phyloP scores from a whole-genome alignment of 2,329 filamentous ascomycete species.

The Neopestalotiopsis clavispora region DNA sequence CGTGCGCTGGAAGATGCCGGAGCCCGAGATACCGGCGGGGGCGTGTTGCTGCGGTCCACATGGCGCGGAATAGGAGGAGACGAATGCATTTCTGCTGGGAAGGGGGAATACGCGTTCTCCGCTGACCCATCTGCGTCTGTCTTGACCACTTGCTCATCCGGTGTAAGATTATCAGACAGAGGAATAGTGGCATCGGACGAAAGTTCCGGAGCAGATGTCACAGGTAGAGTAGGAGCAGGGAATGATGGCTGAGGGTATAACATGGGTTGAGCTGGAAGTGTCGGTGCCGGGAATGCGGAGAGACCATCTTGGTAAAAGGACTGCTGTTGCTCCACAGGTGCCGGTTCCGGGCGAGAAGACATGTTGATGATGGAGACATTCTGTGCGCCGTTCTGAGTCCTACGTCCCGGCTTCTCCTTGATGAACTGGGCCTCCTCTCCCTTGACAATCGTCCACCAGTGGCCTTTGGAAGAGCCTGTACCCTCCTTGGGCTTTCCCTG shows the following conservation, averaged over 20 bases:
- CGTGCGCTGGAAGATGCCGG: constrained; percentile 67
- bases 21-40: constrained; percentile 70
- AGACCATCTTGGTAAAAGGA: constrained; percentile 44
- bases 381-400: constrained; percentile 59
- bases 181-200: constrained; percentile 82
- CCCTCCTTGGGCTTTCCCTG: constrained; percentile 89
- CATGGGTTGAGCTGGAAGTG: constrained; percentile 32
- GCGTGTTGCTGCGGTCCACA: constrained; percentile 70
- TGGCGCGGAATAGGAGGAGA: constrained; percentile 81
- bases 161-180: constrained; percentile 67
- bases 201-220: constrained; percentile 53
- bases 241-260: constrained; percentile 42
- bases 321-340: constrained; percentile 41
- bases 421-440: constrained; percentile 89
- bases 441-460: no score
- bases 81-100: constrained; percentile 76
- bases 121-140: constrained; percentile 43
- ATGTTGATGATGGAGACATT: constrained; percentile 65
- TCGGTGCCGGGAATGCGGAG: constrained; percentile 54
- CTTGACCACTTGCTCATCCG: constrained; percentile 56
- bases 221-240: constrained; percentile 40
- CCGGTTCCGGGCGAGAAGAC: constrained; percentile 59
- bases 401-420: constrained; percentile 79
- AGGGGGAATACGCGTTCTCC: constrained; percentile 70
- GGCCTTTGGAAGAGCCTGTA: constrained; percentile 88